A percentile compares a stretch with the other conserved stretches of the same genome.
These are phyloP conservation scores for Lactarius vividus DNA, from an alignment of 768 basidiomycete genomes.

Conservation along the genomic window DNA sequence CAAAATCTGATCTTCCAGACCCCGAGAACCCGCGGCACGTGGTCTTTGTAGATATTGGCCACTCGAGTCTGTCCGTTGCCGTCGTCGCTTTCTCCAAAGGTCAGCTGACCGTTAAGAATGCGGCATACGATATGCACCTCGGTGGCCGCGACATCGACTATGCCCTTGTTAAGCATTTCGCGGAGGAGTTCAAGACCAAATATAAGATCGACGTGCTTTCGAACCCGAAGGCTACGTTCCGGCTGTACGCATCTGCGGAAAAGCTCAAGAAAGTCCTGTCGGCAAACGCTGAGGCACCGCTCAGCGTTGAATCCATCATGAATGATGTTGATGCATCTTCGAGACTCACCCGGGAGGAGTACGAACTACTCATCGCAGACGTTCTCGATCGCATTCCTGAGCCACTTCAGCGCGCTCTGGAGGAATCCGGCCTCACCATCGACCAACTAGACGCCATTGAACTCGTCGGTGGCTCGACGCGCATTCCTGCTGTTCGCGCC, in stretches of 20 bases:
- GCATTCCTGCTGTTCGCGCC: conserved; percentile 87
- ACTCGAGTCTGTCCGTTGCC: conserved; percentile 83
- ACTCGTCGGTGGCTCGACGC: conserved; percentile 90
- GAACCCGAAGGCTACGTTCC: conserved; percentile 91
- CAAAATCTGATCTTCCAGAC: conserved; percentile 93
- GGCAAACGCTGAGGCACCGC: conserved; percentile 83
- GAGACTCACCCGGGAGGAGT: conserved; percentile 75
- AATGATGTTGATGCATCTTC: conserved; percentile 92
- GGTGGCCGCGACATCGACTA: conserved; percentile 97
- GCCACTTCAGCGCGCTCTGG: conserved; percentile 77
- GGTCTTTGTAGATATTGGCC: conserved; percentile 94
- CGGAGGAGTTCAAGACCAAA: conserved; percentile 89
- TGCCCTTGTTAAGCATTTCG: conserved; percentile 85
- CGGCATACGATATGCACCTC: conserved; percentile 90
- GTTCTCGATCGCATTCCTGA: conserved; percentile 73
- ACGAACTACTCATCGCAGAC: conserved; percentile 73
- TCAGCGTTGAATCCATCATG: conserved; percentile 96
- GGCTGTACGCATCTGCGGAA: conserved; percentile 85
- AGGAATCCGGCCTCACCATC: conserved; percentile 72
- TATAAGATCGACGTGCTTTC: conserved; percentile 96
- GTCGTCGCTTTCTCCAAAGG: conserved; percentile 95
- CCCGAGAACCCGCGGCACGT: conserved; percentile 80
- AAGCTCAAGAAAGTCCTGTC: conserved; percentile 95
- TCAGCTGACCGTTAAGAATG: conserved; percentile 79
- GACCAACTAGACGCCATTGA: conserved; percentile 91